Base-by-base conservation (phyloP, 139 green algal genomes). In the Picochlorum sp. region DNA sequence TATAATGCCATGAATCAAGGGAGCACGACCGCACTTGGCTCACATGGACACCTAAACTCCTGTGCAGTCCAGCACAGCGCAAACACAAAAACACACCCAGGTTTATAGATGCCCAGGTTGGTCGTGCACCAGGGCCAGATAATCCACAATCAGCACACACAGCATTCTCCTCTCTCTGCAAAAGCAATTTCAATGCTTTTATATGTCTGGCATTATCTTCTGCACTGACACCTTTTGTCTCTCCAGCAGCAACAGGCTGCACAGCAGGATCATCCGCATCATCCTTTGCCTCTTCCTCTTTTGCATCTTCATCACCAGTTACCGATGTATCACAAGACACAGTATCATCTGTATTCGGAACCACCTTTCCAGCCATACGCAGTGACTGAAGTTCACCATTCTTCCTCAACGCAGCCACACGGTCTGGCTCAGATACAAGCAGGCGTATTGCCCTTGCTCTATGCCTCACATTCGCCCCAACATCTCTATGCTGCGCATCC, bases 401-500 rank as follows among this genome's bases (percentile, higher is more conserved):
- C 47, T 69, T 54, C 16, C 85, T 60, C 50, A 87, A 76, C 30
- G 74, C 49, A 30, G 68, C 60, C 49, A 92, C 71, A 16, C 72
- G 68, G 4, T 65, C 31, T 5, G 59, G 18, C 60, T 86, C 78
- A 10, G 61, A 54, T n/a, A 92, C 58, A 44, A 87, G 57, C 23
- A 75, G 67, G 18, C 59, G 20, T 18, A 92, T 77, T 30, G 85
- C 85, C 49, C 69, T 57, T n/a, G 63, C 69, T 24, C 86, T 87
- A 47, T 94, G 77, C 15, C 88, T 71, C 9, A 97, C 87, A 63
- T 96, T 97, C 28, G 85, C 57, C 3, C 91, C 91, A 63, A 89
- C 69, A 68, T 97, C 91, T 0, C 60, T 51, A 0, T 82, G 76
- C 11, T 86, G 71, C 1, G 71, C 20, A 6, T 20, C 45, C 7